A percentile compares a stretch with the other conserved stretches of the same genome.
phyloP scores from a whole-genome alignment of 2,329 filamentous ascomycete species.

The Aotearoamyces nothofagi region DNA sequence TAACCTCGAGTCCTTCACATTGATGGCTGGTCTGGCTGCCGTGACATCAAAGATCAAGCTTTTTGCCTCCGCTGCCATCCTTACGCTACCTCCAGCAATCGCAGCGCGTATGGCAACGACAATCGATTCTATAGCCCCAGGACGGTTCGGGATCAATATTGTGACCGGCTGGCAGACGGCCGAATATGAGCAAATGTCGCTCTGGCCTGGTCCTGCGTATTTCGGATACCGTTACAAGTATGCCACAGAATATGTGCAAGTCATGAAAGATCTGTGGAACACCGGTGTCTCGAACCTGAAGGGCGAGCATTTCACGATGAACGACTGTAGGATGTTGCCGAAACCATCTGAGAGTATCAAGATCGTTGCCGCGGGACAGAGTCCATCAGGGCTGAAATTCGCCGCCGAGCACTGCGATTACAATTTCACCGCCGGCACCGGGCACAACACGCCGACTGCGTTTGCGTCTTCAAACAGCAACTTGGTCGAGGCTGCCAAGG shows the following conservation, averaged over 20 bases:
- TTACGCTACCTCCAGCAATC: conserved; percentile 18
- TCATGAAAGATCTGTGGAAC: conserved; percentile 21
- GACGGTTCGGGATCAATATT: conserved; percentile 20
- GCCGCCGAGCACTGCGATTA: conserved; percentile 18
- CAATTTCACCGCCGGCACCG: conserved; percentile 19
- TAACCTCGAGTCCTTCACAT: conserved; percentile 17
- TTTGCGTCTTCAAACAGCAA: conserved; percentile 13
- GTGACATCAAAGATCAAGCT: conserved; percentile 17
- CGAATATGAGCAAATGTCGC: conserved; percentile 20
- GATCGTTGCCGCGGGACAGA: conserved; percentile 20
- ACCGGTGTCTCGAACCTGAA: conserved; percentile 19
- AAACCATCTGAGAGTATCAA: conserved; percentile 12
- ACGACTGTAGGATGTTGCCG: conserved; percentile 20
- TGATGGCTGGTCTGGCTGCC: conserved; percentile 17
- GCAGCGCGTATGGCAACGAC: conserved; percentile 19
- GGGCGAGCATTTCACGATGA: conserved; percentile 20
- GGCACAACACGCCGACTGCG: conserved; percentile 19
- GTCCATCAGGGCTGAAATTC: conserved; percentile 19
- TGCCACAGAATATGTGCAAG: conserved; percentile 19
- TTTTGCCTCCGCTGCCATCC: conserved; percentile 18
- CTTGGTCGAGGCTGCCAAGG: conserved; percentile 16
- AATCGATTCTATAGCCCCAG: conserved; percentile 18
- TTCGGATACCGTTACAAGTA: conserved; percentile 20
- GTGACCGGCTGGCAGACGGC: conserved; percentile 21
- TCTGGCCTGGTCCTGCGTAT: conserved; percentile 19